phyloP scores from a whole-genome alignment of 306 rosid species.

The Trichosanthes cucumerina region DNA sequence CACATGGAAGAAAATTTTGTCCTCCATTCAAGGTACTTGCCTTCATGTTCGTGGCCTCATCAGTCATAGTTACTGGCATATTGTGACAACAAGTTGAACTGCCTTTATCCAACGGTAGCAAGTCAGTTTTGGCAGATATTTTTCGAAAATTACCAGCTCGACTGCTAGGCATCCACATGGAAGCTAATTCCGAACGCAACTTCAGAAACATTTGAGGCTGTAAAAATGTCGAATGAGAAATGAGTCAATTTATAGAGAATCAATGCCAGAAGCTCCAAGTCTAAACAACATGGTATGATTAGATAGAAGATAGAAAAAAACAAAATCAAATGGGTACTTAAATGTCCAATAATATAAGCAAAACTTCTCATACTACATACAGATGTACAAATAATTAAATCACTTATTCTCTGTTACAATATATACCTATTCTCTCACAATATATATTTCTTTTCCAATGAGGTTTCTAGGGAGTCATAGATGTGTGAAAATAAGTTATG shows the following conservation, averaged over 20 bases:
- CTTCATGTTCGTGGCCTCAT: slow-evolving; percentile 61
- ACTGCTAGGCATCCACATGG: slow-evolving; percentile 69
- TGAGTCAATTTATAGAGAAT: background rate
- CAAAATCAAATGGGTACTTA: background rate
- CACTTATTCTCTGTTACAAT: background rate
- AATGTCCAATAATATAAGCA: background rate
- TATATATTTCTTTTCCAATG: background rate
- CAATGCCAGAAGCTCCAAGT: background rate
- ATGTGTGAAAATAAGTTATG: background rate
- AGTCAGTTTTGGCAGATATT: slow-evolving; percentile 35
- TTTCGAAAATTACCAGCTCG: slow-evolving; percentile 46
- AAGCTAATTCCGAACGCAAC: slow-evolving; percentile 84
- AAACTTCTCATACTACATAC: background rate
- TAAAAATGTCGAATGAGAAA: slow-evolving; percentile 17
- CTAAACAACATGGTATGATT: background rate
- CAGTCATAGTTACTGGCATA: slow-evolving; percentile 36
- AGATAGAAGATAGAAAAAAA: background rate
- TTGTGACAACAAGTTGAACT: slow-evolving; percentile 29
- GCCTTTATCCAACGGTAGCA: slow-evolving; percentile 26
- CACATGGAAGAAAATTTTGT: background rate
- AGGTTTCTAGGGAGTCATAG: background rate
- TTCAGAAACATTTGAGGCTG: slow-evolving; percentile 86
- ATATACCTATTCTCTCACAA: background rate
- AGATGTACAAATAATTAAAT: background rate
- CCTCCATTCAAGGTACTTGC: slow-evolving; percentile 23